These are phyloP conservation scores for Somion occarium DNA, from an alignment of 1,284 basidiomycete genomes.

Conservation along the genomic window DNA sequence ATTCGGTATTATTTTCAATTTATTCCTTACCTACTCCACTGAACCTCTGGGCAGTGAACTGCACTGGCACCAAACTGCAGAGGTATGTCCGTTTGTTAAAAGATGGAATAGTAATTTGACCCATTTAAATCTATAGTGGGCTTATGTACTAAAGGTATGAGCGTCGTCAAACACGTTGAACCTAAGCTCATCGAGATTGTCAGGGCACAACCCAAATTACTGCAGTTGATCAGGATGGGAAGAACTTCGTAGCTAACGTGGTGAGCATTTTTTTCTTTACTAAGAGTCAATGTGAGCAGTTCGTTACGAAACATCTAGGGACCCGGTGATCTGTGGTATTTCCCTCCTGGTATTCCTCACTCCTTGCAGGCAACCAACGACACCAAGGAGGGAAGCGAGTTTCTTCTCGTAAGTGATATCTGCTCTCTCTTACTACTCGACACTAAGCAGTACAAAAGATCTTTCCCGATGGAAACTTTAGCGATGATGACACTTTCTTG, in stretches of 20 bases:
- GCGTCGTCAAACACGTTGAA: background rate
- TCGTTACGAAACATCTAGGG: conserved; percentile 1
- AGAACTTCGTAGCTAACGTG: conserved; percentile 53
- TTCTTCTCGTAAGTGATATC: conserved; percentile 45
- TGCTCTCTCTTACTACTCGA: background rate
- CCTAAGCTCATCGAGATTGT: background rate
- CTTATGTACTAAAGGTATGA: conserved; percentile 50
- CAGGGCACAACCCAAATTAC: conserved; percentile 60
- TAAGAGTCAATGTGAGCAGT: background rate
- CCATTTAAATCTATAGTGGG: conserved; percentile 37
- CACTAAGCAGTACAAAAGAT: conserved; percentile 11
- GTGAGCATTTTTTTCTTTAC: conserved; percentile 12
- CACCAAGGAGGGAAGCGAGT: conserved; percentile 52
- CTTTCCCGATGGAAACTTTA: conserved; percentile 29
- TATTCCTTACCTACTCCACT: background rate
- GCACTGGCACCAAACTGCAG: conserved; percentile 62
- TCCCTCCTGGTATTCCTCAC: conserved; percentile 18
- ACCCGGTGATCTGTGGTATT: conserved; percentile 13
- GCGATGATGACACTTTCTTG: conserved; percentile 31
- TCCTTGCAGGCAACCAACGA: conserved; percentile 53
- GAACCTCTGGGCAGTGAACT: conserved; percentile 40
- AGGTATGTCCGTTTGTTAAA: conserved; percentile 28
- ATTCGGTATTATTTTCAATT: conserved; percentile 37
- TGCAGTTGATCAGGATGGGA: conserved; percentile 52
- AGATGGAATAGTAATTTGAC: background rate